These are phyloP conservation scores for Scheffersomyces lignosus DNA, from an alignment of 805 yeast genomes.

Conservation along the genomic window DNA sequence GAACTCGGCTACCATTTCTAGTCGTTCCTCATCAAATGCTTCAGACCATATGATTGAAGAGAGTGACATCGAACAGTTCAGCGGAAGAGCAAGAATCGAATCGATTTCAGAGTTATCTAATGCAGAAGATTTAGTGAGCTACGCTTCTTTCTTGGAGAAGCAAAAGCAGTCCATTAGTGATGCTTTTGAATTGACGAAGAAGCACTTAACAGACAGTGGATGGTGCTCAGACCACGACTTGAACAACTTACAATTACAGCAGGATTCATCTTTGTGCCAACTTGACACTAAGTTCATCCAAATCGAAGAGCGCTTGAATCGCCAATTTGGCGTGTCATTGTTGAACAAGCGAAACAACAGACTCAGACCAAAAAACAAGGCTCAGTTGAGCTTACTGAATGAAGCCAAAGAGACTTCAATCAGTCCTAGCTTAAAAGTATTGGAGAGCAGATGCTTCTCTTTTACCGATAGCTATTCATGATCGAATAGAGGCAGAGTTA, in stretches of 20 bases:
- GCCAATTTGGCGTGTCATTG: slow-evolving; percentile 26
- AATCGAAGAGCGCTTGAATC: slow-evolving; percentile 37
- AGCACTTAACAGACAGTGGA: slow-evolving; percentile 34
- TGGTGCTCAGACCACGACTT: slow-evolving; percentile 46
- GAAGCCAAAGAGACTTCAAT: slow-evolving; percentile 12
- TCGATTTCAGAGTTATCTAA: slow-evolving; percentile 23
- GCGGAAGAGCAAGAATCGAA: slow-evolving; percentile 8
- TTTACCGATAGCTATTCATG: slow-evolving; percentile 15
- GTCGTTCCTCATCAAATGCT: not conserved
- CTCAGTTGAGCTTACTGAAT: not conserved
- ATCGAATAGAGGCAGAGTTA: slow-evolving; percentile 3
- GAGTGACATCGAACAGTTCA: not conserved
- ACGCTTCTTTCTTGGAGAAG: slow-evolving; percentile 29
- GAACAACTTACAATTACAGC: slow-evolving; percentile 38
- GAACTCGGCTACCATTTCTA: slow-evolving; percentile 3
- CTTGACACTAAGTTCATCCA: slow-evolving; percentile 38
- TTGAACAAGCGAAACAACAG: slow-evolving; percentile 9
- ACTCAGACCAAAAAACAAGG: not conserved
- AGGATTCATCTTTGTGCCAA: slow-evolving; percentile 36
- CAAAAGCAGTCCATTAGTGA: slow-evolving; percentile 34
- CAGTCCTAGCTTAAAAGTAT: slow-evolving; percentile 34
- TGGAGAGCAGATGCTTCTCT: slow-evolving; percentile 31
- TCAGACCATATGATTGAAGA: not conserved
- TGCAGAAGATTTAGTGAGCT: slow-evolving; percentile 29
- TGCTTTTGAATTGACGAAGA: slow-evolving; percentile 34